phyloP scores from a whole-genome alignment of 805 yeast genomes.

The Sugiyamaella marilandica region DNA sequence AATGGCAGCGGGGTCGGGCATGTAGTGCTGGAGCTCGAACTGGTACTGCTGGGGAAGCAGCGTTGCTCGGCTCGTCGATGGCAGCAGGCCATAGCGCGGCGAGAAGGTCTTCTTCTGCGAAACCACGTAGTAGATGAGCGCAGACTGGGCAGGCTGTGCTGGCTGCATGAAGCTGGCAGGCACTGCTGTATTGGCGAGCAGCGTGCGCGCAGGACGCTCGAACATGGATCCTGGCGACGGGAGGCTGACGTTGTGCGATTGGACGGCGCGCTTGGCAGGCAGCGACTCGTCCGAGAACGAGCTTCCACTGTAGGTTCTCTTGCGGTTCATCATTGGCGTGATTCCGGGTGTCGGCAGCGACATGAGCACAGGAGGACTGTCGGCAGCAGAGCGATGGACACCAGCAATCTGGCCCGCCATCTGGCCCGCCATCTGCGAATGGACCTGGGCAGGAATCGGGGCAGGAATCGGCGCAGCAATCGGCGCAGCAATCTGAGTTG shows the following conservation, averaged over 20 bases:
- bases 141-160: conserved; percentile 3
- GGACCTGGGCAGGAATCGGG: too few species aligned
- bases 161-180: neutral
- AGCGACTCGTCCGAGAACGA: neutral
- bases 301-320: neutral
- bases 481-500: too few species aligned
- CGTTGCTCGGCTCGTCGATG: conserved; percentile 3
- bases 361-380: neutral
- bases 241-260: neutral
- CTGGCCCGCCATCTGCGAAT: too few species aligned
- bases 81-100: conserved; percentile 15
- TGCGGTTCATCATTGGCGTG: neutral
- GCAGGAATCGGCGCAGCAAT: too few species aligned
- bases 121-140: conserved; percentile 14
- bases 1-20: conserved; percentile 7
- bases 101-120: conserved; percentile 15
- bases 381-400: neutral
- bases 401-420: too few species aligned
- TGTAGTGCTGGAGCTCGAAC: conserved; percentile 17
- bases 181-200: neutral
- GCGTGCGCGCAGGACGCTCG: conserved; percentile 4
- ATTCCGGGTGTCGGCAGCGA: neutral
- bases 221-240: conserved; percentile 1
- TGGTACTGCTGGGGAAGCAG: conserved; percentile 16
- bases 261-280: too few species aligned